Evolutionary conservation across 2,329 filamentous ascomycete species (phyloP), one percentile per base, ranked within the genome.

Genomic region (Ophiocordyceps australis): DNA sequence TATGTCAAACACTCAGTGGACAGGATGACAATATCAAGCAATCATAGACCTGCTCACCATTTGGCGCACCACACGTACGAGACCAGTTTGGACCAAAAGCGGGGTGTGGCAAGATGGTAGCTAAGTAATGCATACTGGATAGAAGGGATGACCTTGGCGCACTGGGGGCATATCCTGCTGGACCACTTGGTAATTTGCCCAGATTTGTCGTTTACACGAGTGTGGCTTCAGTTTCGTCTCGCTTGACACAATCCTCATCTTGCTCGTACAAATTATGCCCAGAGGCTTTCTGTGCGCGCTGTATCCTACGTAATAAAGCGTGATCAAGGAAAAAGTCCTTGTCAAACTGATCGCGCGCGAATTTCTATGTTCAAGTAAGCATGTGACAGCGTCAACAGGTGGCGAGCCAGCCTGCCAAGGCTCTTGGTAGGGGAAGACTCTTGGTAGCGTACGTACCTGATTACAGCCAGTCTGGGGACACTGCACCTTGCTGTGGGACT

Each of bases 381-480:
- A 16, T 11, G 19, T 8, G 3, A 16, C 12, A 11, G 13, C 12
- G n/a, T n/a, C 26, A 17, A 3, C 10, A 16, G 15, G 12, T 8
- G 19, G 14, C 11, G 7, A 25, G 23, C 24, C 7, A n/a, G n/a
- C n/a, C n/a, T n/a, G n/a, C n/a, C n/a, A 19, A 9, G 7, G 22
- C 1, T 21, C 7, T 23, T 4, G 10, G 11, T 10, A 8, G 18
- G 17, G 19, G 9, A 7, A 12, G n/a, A n/a, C n/a, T n/a, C n/a
- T n/a, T n/a, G 11, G 9, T 15, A 12, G 4, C 9, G 10, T 20
- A 33, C 51, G 28, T 48, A 70, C 66, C 52, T 64, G 52, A 25
- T 55, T 52, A 42, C 77, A 83, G 2, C 76, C 75, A 3, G 62
- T 50, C 30, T 71, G 61, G 0, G 76, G 76, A 42, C 77, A 83